These are phyloP conservation scores for Zygotorulaspora danielsina DNA, from an alignment of 805 yeast genomes.

Conservation along the genomic window DNA sequence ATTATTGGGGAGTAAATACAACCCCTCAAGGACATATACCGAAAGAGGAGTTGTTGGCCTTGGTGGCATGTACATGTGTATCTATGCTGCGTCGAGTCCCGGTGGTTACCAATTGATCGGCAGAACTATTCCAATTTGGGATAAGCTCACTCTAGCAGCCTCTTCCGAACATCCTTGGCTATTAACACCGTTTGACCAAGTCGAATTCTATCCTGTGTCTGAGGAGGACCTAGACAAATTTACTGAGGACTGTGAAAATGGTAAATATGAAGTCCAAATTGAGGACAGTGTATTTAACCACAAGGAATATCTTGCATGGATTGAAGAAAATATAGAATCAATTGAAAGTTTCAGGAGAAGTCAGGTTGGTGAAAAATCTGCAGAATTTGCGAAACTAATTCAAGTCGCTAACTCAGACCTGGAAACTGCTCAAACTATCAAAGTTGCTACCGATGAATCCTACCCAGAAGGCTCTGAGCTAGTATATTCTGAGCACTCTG, in stretches of 20 bases:
- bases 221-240: constrained; percentile 75
- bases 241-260: constrained; percentile 73
- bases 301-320: constrained; percentile 71
- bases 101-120: constrained; percentile 98
- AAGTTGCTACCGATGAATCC: constrained; percentile 45
- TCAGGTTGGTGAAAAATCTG: constrained; percentile 78
- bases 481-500: constrained; percentile 94
- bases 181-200: constrained; percentile 86
- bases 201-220: constrained; percentile 86
- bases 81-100: constrained; percentile 96
- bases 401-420: constrained; percentile 76
- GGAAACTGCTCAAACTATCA: constrained; percentile 47
- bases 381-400: constrained; percentile 79
- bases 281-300: constrained; percentile 80
- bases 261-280: constrained; percentile 70
- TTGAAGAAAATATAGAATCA: constrained; percentile 64
- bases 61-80: constrained; percentile 99
- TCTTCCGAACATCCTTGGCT: constrained; percentile 76
- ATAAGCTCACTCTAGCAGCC: constrained; percentile 72
- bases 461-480: constrained; percentile 75
- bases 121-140: constrained; percentile 97
- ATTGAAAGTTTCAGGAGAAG: constrained; percentile 62
- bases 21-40: constrained; percentile 93
- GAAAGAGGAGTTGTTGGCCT: constrained; percentile 97
- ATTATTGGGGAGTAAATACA: constrained; percentile 86